Evolutionary conservation across 1,284 basidiomycete genomes (phyloP).

Genomic region (Microbotryomycetes sp.): DNA sequence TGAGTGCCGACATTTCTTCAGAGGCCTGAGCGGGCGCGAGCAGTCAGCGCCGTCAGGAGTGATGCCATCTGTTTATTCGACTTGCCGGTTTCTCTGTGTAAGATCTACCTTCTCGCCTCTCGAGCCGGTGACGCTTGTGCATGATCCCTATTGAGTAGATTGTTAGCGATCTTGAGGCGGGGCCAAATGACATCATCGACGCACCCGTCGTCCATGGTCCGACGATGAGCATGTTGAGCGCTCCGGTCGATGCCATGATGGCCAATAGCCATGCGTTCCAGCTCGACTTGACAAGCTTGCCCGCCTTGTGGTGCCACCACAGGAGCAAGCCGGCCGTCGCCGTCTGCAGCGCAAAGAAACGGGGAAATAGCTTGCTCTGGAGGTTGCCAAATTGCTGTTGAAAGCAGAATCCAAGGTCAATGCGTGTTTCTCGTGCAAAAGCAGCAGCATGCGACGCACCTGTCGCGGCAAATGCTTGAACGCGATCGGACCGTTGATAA

Average conservation of each 20-base stretch:
- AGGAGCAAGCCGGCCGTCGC: constrained; percentile 9
- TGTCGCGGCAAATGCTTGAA: background rate
- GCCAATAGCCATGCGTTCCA: constrained; percentile 21
- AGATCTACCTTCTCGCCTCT: constrained; percentile 28
- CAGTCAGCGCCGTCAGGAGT: background rate
- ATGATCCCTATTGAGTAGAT: constrained; percentile 16
- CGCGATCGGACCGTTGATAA: constrained; percentile 18
- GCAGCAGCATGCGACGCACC: background rate
- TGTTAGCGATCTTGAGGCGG: too few species aligned
- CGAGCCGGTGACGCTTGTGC: constrained; percentile 29
- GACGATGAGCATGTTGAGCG: constrained; percentile 24
- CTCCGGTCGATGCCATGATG: constrained; percentile 13
- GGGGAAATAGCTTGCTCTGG: constrained; percentile 30
- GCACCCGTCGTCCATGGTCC: constrained; percentile 30
- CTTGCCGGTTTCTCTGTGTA: constrained; percentile 21
- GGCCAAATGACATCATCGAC: background rate
- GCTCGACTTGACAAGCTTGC: constrained; percentile 5
- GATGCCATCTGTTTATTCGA: background rate
- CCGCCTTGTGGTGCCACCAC: constrained; percentile 13
- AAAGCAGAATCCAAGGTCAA: constrained; percentile 26
- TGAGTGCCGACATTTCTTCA: constrained; percentile 25
- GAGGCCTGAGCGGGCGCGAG: constrained; percentile 10
- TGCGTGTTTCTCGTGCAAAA: background rate
- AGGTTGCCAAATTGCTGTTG: constrained; percentile 32
- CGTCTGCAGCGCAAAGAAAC: constrained; percentile 20